A percentile compares a stretch with the other conserved stretches of the same genome.
Conservation (phyloP, 2,329 filamentous ascomycete genomes). For the Pseudogymnoascus sp. region DNA sequence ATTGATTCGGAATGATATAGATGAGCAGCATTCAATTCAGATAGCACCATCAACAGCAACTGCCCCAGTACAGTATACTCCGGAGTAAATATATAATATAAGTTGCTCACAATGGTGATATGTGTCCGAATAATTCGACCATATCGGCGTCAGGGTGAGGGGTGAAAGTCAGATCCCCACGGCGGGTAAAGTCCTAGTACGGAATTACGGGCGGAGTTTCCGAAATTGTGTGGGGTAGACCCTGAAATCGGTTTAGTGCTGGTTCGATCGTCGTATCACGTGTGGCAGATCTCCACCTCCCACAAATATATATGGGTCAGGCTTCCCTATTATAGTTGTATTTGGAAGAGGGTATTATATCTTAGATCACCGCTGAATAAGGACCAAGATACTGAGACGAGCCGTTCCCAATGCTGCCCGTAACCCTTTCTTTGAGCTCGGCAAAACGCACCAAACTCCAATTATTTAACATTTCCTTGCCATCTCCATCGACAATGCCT, state of each 20-base stretch:
- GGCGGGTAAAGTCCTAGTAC: conserved; percentile 2
- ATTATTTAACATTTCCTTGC: neutral
- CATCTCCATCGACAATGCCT: neutral
- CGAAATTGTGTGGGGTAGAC: conserved; percentile 1
- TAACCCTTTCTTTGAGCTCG: neutral
- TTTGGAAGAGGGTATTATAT: neutral
- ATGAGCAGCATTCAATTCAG: neutral
- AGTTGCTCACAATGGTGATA: neutral
- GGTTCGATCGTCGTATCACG: neutral
- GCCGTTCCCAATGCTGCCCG: neutral
- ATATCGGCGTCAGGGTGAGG: neutral
- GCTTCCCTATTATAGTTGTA: neutral
- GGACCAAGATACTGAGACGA: neutral
- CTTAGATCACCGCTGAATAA: neutral
- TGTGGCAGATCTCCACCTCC: neutral
- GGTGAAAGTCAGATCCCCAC: conserved; percentile 2
- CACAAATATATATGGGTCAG: neutral
- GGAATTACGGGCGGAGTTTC: conserved; percentile 4
- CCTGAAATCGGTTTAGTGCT: neutral
- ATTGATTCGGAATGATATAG: neutral
- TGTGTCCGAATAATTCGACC: neutral
- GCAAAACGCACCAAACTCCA: neutral
- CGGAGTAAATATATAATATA: neutral
- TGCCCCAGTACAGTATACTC: neutral
- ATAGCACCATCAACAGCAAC: no score